Evolutionary conservation across 108 stramenopile species (phyloP), one percentile per base, ranked within the genome.

Genomic region (Aurantiochytrium sp.): DNA sequence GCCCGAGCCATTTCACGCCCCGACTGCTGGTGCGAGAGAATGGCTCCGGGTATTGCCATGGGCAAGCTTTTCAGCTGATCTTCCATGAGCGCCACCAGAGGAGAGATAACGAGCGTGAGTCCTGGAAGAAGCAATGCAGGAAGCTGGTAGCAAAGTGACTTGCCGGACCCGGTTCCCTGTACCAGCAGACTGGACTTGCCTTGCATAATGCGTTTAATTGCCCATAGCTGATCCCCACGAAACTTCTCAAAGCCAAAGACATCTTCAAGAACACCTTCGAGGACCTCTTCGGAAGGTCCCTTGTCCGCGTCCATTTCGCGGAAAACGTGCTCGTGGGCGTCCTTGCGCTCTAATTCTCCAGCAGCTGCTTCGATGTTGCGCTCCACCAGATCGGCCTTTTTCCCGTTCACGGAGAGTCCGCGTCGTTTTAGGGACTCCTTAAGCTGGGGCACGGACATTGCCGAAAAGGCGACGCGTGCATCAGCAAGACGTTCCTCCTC

Each of bases 131-230:
- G 89, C 42, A 95, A 90, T 21, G 98, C 97, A 4, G 99, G 98
- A 23, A 99, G 92, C 18, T 98, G 97, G 90, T 98, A 99, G 91
- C 97, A 97, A 53, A 99, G 91, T 25, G 95, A 96, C 92, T 99
- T 99, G 49, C 99, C 99, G 44, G 94, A 95, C 5, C 99, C 99
- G n/a, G 99, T 99, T 4, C 98, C 96, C 47, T 97, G 96, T 35
- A 99, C 97, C 44, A 98, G 90, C 16, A 98, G 93, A 72, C 96
- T 96, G 72, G 91, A 88, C 88, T 96, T 91, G 14, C 93, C 93
- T 44, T 58, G 83, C 25, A 93, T 90, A 4, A 87, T 47, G 4
- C 97, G 91, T 47, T 92, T 60, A 44, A 98, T 96, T 5, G 96
- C 96, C 97, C 97, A 98, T 91, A 96, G 96, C 89, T 98, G 97